Base-by-base conservation (phyloP, 2,329 filamentous ascomycete genomes). In the Penicillium sp. region DNA sequence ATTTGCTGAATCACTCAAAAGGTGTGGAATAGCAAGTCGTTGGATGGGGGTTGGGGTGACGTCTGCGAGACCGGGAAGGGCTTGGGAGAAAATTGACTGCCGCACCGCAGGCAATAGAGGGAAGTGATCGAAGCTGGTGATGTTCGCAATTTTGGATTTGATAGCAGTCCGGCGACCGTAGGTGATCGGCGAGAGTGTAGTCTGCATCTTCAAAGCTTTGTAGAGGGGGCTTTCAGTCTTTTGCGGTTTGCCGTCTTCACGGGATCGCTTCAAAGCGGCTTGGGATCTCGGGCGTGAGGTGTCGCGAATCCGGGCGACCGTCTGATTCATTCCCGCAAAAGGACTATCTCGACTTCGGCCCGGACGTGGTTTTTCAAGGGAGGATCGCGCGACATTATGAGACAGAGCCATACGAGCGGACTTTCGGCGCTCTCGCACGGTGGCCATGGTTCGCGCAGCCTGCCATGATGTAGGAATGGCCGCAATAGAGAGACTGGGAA, bases 121-220 rank as follows among this genome's bases (percentile, higher is more conserved):
- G 56, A 98, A 87, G 52, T 88, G 77, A 40, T 88, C 81, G 63
- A 98, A 98, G 13, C 79, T 81, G 25, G 88, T 85, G 41, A 89
- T 74, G 35, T 84, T 75, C 33, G 78, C 69, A 38, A 84, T 72
- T 50, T 71, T 72, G 33, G 72, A 70, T 81, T 87, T 83, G 51
- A 81, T 69, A 33, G 71, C 68, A n/a, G 67, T 69, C 40, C 81
- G 76, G 53, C 80, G 78, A 25, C 79, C 79, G 60, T 96, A 96
- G 0, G 87, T 80, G 4, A 97, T 75, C 3, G 83, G 79, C 2
- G 86, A 73, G 48, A 97, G 72, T 2, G 86, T 76, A 36, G 82
- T 81, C 63, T 96, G 91, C 91, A 97, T 97, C 70, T 94, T 95
- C 64, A 97, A 74, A 4, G 91, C 90, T 62, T 94, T 90, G 66